Conservation (phyloP, 179 eudicot species). For the Spinacia oleracea region DNA sequence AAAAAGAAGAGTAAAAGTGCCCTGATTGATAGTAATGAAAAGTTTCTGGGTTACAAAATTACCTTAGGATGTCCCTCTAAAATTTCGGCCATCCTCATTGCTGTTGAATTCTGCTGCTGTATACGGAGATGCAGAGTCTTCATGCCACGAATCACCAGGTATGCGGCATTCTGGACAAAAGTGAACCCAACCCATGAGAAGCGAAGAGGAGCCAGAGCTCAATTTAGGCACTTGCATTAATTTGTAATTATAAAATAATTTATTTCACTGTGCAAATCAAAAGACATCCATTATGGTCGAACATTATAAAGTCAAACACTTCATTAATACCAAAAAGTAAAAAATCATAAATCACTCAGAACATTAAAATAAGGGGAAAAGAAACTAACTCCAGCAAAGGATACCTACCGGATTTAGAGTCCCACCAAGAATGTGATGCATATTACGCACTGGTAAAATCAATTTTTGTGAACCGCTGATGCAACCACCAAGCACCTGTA, state of each 20-base stretch:
- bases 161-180: constrained; percentile 80
- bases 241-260: neutral
- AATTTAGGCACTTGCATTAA: neutral
- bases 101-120: constrained; percentile 93
- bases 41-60: constrained; percentile 14
- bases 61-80: constrained; percentile 99
- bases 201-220: neutral
- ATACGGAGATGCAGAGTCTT: constrained; percentile 97
- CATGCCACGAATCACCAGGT: constrained; percentile 88
- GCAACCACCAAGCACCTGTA: constrained; percentile 89
- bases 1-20: neutral
- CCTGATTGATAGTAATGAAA: neutral
- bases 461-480: constrained; percentile 76
- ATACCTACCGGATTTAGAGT: constrained; percentile 82
- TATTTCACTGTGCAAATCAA: neutral
- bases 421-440: constrained; percentile 94
- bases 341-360: neutral
- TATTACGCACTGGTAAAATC: constrained; percentile 55
- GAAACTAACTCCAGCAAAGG: neutral
- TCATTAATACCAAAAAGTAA: neutral
- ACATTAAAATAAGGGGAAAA: neutral
- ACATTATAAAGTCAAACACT: neutral
- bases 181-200: neutral
- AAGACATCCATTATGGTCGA: neutral
- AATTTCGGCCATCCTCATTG: constrained; percentile 88